Percentiles rank a stretch among this genome's conserved stretches.
Conservation (phyloP, 306 rosid species). For the Pueraria montana region DNA sequence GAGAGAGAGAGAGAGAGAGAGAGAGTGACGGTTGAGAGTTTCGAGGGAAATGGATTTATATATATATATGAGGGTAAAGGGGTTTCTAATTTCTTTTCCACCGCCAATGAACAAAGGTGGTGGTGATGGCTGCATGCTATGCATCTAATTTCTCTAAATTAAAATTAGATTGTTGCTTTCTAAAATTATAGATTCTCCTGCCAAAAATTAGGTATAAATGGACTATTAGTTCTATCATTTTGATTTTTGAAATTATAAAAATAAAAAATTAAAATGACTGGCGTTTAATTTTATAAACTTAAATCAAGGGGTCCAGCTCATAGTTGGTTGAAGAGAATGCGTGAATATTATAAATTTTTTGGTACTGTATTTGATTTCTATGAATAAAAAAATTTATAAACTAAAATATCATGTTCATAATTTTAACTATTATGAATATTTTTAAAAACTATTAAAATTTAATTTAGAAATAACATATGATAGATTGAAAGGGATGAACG, state of each 20-base stretch:
- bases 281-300: too few species aligned
- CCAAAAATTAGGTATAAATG: not conserved
- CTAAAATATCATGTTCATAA: not conserved
- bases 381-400: too few species aligned
- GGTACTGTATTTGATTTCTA: too few species aligned
- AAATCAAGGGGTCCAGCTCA: too few species aligned
- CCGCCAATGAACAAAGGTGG: slow-evolving; percentile 44
- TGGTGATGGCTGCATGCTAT: not conserved
- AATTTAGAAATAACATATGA: too few species aligned
- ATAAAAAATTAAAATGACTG: not conserved
- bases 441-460: too few species aligned
- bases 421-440: too few species aligned
- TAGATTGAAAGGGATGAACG: too few species aligned
- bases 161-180: slow-evolving; percentile 27
- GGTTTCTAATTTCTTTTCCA: slow-evolving; percentile 22
- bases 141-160: not conserved
- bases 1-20: not conserved
- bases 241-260: not conserved
- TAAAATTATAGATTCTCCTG: slow-evolving; percentile 4
- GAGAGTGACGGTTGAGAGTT: slow-evolving; percentile 28
- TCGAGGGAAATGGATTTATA: slow-evolving; percentile 45
- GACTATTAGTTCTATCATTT: too few species aligned
- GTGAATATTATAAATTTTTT: too few species aligned
- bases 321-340: too few species aligned
- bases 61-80: not conserved